Conservation (phyloP, 2,329 filamentous ascomycete species). For the Phialemonium atrogriseum region DNA sequence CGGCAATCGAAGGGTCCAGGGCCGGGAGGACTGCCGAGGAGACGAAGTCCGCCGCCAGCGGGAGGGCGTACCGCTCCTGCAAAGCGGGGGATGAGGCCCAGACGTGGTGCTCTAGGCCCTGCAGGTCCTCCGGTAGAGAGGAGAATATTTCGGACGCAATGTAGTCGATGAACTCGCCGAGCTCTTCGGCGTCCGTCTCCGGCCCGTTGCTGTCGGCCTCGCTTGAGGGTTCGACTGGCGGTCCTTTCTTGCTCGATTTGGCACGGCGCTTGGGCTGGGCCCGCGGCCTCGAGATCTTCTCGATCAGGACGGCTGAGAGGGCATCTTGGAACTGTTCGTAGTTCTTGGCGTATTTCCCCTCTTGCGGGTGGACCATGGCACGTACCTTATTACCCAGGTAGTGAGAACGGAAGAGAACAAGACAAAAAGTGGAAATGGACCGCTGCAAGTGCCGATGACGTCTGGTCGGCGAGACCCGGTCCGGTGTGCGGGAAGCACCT, state of each 20-base stretch:
- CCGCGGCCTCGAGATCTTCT: slow-evolving; percentile 39
- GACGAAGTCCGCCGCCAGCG: slow-evolving; percentile 43
- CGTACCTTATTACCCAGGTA: no score
- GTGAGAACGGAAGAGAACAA: no score
- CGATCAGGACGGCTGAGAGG: slow-evolving; percentile 60
- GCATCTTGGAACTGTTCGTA: slow-evolving; percentile 67
- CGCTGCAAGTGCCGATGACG: no score
- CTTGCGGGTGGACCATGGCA: slow-evolving; percentile 7
- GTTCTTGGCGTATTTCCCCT: slow-evolving; percentile 31
- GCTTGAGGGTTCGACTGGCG: no score
- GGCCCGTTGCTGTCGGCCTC: slow-evolving; percentile 1
- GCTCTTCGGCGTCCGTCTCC: slow-evolving; percentile 8
- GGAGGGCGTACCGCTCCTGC: slow-evolving; percentile 46
- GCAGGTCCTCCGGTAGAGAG: slow-evolving; percentile 52
- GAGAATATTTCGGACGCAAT: slow-evolving; percentile 62
- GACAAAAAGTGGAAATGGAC: no score
- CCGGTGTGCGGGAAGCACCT: no score
- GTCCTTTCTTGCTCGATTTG: slow-evolving; percentile 24
- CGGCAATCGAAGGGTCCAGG: slow-evolving; percentile 52
- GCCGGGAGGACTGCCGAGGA: slow-evolving; percentile 41
- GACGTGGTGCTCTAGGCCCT: slow-evolving; percentile 50
- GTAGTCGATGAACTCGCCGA: slow-evolving; percentile 71
- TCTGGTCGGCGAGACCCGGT: no score
- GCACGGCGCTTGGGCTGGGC: slow-evolving; percentile 36
- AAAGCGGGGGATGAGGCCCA: slow-evolving; percentile 42